Base-by-base conservation (phyloP, 192 early-diverging fungal species). In the Umbelopsis vinacea region DNA sequence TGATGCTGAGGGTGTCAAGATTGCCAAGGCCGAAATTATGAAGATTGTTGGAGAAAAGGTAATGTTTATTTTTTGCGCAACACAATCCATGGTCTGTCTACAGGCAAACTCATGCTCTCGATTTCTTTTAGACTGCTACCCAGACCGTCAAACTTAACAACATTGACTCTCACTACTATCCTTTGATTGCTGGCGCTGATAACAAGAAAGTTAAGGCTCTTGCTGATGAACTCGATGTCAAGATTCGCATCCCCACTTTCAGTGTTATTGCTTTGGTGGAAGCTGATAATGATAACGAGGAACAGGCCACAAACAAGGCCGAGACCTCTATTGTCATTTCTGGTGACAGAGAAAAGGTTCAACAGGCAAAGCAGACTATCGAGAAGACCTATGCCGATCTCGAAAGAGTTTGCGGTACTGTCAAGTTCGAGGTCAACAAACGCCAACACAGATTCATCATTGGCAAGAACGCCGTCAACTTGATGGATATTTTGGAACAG, bases 361-460 rank as follows among this genome's bases (percentile, higher is more conserved):
- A 86, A 53, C 83, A 77, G 1, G 92, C 93, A n/a, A 87, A 84
- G 22, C 87, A 87, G 29, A 60, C 70, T 0, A 75, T 98, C 40
- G 85, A 89, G 46, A 79, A 75, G 4, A 76, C 83, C 1, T 89
- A 91, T 71, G 82, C 77, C 7, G 80, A 90, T 26, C 82, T 98
- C 63, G 82, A 91, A 74, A 82, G 83, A 22, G 87, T 75, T 35
- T 91, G 92, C 54, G 80, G 88, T 38, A 89, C 86, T 12, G 76
- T 93, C 53, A 81, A 82, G 3, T 85, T 95, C 53, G 84, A 85
- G 47, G 84, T 98, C 50, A 91, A 93, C 50, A 97, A 98, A 84
- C 90, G 91, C 66, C 95, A 97, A 81, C 97, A 98, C 79, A 91
- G 90, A 50, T 97, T 95, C 79, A 82, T 99, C 22, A 84, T 96